A percentile compares a stretch with the other conserved stretches of the same genome.
phyloP scores from a whole-genome alignment of 768 basidiomycete genomes.

The Termitomyces sp. region DNA sequence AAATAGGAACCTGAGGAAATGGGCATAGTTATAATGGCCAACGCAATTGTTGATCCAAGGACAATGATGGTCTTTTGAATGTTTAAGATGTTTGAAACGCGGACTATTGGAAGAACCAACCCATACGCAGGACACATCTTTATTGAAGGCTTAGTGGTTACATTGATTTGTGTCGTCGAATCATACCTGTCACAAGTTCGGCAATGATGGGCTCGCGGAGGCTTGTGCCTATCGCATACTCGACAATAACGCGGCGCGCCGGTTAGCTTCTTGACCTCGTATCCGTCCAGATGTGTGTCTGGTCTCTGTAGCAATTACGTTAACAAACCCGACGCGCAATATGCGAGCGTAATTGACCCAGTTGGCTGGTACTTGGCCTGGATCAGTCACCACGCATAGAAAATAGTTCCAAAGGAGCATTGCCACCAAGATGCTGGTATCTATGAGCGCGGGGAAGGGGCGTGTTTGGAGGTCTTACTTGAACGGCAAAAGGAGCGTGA shows the following conservation, averaged over 20 bases:
- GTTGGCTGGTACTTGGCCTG: conserved; percentile 71
- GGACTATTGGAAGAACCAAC: conserved; percentile 33
- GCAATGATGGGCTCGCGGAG: conserved; percentile 91
- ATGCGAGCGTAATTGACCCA: conserved; percentile 54
- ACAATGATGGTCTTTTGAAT: conserved; percentile 72
- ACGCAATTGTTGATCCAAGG: conserved; percentile 96
- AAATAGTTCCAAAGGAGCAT: conserved; percentile 88
- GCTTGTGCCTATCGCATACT: conserved; percentile 81
- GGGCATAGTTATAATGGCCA: conserved; percentile 85
- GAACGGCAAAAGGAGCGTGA: conserved; percentile 81
- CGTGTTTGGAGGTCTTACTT: conserved; percentile 52
- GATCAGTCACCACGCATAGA: conserved; percentile 76
- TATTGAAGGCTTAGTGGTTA: conserved; percentile 5
- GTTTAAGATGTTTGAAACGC: conserved; percentile 1
- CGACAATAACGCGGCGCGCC: conserved; percentile 83
- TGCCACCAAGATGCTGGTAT: conserved; percentile 60
- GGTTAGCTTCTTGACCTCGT: conserved; percentile 88
- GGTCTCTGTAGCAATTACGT: conserved; percentile 53
- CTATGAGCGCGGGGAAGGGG: conserved; percentile 7
- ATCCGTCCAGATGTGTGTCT: conserved; percentile 63
- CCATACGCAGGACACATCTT: conserved; percentile 89
- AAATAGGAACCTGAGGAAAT: conserved; percentile 89
- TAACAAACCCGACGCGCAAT: background rate
- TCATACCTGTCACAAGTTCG: conserved; percentile 65
- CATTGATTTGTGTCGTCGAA: background rate